A percentile compares a stretch with the other conserved stretches of the same genome.
phyloP scores from a whole-genome alignment of 106 monocot species.

The Phalaenopsis equestris region DNA sequence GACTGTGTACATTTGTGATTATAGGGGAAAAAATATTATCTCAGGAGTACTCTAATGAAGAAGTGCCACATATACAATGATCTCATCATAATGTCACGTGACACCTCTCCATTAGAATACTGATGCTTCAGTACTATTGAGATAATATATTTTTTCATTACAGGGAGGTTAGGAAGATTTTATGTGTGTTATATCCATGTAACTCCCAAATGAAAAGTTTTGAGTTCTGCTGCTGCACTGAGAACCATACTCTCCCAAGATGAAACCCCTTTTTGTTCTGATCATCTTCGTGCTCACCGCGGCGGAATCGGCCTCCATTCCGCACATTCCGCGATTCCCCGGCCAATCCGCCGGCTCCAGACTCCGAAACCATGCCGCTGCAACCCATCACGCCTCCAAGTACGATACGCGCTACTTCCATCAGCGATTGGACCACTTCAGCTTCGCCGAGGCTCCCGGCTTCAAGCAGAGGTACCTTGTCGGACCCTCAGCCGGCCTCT shows the following conservation, averaged over 20 bases:
- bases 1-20: no score
- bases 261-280: not conserved
- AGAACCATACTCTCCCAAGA: not conserved
- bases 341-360: conserved; percentile 12
- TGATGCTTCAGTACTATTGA: no score
- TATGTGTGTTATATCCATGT: no score
- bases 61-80: no score
- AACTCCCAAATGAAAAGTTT: no score
- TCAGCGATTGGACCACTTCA: conserved; percentile 82
- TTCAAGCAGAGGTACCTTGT: conserved; percentile 76
- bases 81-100: no score
- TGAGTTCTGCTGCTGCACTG: no score
- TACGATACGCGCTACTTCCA: conserved; percentile 65
- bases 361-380: not conserved
- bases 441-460: conserved; percentile 39
- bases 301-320: not conserved
- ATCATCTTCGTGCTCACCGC: not conserved
- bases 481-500: conserved; percentile 12
- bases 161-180: no score
- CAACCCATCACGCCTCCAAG: not conserved
- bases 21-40: no score
- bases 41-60: no score
- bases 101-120: no score
- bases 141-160: no score
- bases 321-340: conserved; percentile 12